Evolutionary conservation across 2,329 filamentous ascomycete species (phyloP).

Genomic region (Colletotrichum somersetense): DNA sequence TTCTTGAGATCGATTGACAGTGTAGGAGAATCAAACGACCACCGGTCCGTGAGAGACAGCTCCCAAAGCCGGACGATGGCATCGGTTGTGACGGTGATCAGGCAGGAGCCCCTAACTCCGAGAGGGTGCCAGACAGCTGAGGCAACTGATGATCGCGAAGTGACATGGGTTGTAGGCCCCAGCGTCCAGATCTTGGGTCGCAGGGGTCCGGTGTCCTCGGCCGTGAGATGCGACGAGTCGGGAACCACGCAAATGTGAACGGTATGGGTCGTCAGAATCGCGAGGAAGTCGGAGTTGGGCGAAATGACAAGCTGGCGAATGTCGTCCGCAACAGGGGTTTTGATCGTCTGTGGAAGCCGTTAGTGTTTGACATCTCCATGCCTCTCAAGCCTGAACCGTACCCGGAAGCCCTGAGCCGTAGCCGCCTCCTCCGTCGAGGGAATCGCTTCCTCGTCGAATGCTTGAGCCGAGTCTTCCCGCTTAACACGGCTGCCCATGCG

Average conservation of each 20-base stretch:
- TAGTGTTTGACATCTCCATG: slow-evolving; percentile 5
- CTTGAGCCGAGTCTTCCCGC: slow-evolving; percentile 59
- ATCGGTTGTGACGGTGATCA: slow-evolving; percentile 91
- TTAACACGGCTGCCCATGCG: slow-evolving; percentile 58
- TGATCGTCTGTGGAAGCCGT: slow-evolving; percentile 70
- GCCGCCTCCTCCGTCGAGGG: slow-evolving; percentile 46
- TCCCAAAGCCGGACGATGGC: slow-evolving; percentile 94
- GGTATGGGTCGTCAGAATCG: slow-evolving; percentile 88
- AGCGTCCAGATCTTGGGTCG: slow-evolving; percentile 90
- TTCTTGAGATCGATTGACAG: slow-evolving; percentile 91
- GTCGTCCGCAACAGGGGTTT: slow-evolving; percentile 81
- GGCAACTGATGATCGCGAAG: slow-evolving; percentile 83
- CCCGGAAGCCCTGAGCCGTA: slow-evolving; percentile 60
- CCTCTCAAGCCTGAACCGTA: slow-evolving; percentile 49
- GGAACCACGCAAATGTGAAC: slow-evolving; percentile 90
- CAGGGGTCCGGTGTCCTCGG: slow-evolving; percentile 75
- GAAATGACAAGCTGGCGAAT: slow-evolving; percentile 90
- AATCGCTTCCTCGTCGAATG: slow-evolving; percentile 52
- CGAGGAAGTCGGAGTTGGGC: slow-evolving; percentile 83
- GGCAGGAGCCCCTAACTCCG: slow-evolving; percentile 81
- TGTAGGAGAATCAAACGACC: slow-evolving; percentile 87
- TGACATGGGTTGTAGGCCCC: slow-evolving; percentile 92
- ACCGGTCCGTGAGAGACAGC: slow-evolving; percentile 83
- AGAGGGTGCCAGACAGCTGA: slow-evolving; percentile 94
- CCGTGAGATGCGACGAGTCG: slow-evolving; percentile 80